Percentiles rank a stretch among this genome's conserved stretches.
Evolutionary conservation across 176 grass and related monocot genomes (phyloP).

Genomic region (Musa beccarii): DNA sequence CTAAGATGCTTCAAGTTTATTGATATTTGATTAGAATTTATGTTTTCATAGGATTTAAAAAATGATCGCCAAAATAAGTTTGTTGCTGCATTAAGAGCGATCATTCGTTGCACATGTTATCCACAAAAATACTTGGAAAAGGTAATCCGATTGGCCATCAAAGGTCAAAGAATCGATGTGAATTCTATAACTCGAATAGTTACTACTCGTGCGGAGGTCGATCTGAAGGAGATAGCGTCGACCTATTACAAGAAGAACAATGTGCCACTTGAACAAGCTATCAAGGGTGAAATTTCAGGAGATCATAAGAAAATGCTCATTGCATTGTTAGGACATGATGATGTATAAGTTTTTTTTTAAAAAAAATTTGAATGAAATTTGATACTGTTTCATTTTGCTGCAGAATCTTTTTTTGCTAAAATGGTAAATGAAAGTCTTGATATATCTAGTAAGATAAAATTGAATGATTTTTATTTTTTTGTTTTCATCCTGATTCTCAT

Average conservation of each 20-base stretch:
- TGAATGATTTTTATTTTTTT: too few relatives aligned
- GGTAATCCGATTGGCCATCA: conserved; percentile 48
- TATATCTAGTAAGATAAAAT: too few relatives aligned
- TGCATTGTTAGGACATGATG: conserved; percentile 53
- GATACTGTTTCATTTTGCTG: too few relatives aligned
- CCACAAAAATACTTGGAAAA: conserved; percentile 84
- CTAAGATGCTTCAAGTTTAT: background rate
- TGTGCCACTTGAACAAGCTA: conserved; percentile 44
- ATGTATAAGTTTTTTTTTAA: conserved; percentile 13
- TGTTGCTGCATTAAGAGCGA: conserved; percentile 44
- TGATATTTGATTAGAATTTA: background rate
- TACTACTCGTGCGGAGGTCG: conserved; percentile 62
- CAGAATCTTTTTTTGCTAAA: too few relatives aligned
- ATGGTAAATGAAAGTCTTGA: too few relatives aligned
- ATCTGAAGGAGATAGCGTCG: conserved; percentile 63
- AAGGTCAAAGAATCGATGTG: conserved; percentile 62
- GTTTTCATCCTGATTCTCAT: too few relatives aligned
- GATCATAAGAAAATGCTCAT: conserved; percentile 68
- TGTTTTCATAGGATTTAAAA: conserved; percentile 50
- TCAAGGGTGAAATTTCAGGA: conserved; percentile 63
- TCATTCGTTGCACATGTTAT: conserved; percentile 61
- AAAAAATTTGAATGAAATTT: too few relatives aligned
- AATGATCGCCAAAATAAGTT: conserved; percentile 74
- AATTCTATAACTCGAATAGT: conserved; percentile 67
- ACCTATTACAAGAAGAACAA: conserved; percentile 79